Evolutionary conservation across 1,139 yeast species (phyloP).

Genomic region (Saccharomyces hybrid): DNA sequence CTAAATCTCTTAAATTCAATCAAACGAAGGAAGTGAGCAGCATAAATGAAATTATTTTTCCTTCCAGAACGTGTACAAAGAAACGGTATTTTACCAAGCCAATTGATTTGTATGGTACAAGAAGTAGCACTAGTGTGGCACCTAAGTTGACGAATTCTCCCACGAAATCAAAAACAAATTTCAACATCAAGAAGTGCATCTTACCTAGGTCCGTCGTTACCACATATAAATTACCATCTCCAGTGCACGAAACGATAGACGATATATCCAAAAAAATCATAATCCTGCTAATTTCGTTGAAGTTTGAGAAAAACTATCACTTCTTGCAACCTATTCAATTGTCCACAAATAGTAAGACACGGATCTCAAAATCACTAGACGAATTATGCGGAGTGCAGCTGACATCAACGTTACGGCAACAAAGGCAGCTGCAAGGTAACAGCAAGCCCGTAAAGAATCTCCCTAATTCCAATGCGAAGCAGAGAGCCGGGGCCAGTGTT

Average conservation of each 20-base stretch:
- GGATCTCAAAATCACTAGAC: background rate
- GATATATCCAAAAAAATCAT: background rate
- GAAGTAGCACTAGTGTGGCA: background rate
- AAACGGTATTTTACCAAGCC: background rate
- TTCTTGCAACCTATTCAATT: background rate
- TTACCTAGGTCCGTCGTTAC: background rate
- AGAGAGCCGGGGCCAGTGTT: background rate
- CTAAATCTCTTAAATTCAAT: background rate
- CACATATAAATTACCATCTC: background rate
- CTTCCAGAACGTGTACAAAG: background rate
- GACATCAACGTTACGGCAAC: background rate
- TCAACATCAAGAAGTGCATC: background rate
- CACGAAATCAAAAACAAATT: background rate
- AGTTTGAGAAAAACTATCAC: conserved; percentile 5
- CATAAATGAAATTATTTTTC: background rate
- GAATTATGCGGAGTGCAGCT: background rate
- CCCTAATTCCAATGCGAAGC: background rate
- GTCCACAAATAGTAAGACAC: background rate
- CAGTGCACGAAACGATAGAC: background rate
- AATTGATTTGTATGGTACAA: background rate
- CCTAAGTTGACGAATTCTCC: background rate
- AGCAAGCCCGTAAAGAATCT: conserved; percentile 1
- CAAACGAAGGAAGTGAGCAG: background rate
- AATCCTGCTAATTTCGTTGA: conserved; percentile 1
- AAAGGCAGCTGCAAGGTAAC: background rate